A percentile compares a stretch with the other conserved stretches of the same genome.
phyloP scores from a whole-genome alignment of 2,329 filamentous ascomycete species.

The Cercospora sp. region DNA sequence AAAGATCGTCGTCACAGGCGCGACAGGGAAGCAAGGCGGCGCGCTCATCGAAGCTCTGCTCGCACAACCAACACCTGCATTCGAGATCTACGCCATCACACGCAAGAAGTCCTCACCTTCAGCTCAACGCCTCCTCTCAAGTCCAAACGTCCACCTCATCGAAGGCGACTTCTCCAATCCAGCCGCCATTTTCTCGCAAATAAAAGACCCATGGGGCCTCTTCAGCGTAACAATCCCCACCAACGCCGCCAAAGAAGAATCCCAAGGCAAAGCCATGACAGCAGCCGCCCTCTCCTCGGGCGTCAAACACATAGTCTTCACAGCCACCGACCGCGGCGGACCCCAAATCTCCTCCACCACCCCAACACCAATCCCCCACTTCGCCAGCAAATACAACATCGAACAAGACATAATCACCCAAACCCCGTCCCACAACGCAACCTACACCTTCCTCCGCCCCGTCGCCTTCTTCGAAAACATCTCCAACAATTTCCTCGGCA shows the following conservation, averaged over 20 bases:
- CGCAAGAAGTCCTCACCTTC: slow-evolving; percentile 55
- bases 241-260: slow-evolving; percentile 46
- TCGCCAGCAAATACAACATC: slow-evolving; percentile 61
- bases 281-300: slow-evolving; percentile 57
- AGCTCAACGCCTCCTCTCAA: slow-evolving; percentile 51
- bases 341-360: slow-evolving; percentile 50
- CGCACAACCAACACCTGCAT: slow-evolving; percentile 34
- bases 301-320: slow-evolving; percentile 64
- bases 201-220: slow-evolving; percentile 34
- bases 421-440: slow-evolving; percentile 47
- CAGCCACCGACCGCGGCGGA: slow-evolving; percentile 59
- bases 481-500: slow-evolving; percentile 47
- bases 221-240: slow-evolving; percentile 32
- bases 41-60: slow-evolving; percentile 48
- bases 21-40: slow-evolving; percentile 52
- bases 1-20: slow-evolving; percentile 47
- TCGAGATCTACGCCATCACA: slow-evolving; percentile 60
- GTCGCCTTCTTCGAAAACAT: slow-evolving; percentile 66
- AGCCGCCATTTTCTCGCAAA: slow-evolving; percentile 50
- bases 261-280: slow-evolving; percentile 60
- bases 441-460: slow-evolving; percentile 63
- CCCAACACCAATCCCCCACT: slow-evolving; percentile 62
- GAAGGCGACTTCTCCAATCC: slow-evolving; percentile 59
- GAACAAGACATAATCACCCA: slow-evolving; percentile 60
- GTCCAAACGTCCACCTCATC: slow-evolving; percentile 55